Percentiles rank a stretch among this genome's conserved stretches.
Conservation (phyloP, 2,329 filamentous ascomycete species). For the Clonostachys chloroleuca region DNA sequence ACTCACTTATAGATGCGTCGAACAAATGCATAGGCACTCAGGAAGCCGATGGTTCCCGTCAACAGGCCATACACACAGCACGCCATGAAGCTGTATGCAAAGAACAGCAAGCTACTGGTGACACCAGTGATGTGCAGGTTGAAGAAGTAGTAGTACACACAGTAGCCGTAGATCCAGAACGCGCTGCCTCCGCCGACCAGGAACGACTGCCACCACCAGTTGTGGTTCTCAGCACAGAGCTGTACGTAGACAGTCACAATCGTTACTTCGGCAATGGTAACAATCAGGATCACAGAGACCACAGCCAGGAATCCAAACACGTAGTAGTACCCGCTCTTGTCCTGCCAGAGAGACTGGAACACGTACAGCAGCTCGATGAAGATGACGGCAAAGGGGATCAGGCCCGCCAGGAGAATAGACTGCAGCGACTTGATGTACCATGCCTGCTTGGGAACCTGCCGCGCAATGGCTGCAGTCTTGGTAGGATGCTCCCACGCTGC, state of each 20-base stretch:
- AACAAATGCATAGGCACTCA: slow-evolving; percentile 81
- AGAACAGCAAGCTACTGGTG: slow-evolving; percentile 76
- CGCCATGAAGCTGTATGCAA: slow-evolving; percentile 78
- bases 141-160: slow-evolving; percentile 77
- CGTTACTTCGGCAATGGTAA: slow-evolving; percentile 79
- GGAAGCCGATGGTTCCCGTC: slow-evolving; percentile 79
- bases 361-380: slow-evolving; percentile 86
- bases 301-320: slow-evolving; percentile 82
- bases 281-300: slow-evolving; percentile 65
- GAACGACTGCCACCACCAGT: slow-evolving; percentile 94
- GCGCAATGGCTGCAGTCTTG: slow-evolving; percentile 65
- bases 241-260: slow-evolving; percentile 80
- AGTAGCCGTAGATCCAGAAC: slow-evolving; percentile 80
- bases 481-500: slow-evolving; percentile 77
- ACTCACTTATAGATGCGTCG: slow-evolving; percentile 75
- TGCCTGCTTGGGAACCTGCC: slow-evolving; percentile 65
- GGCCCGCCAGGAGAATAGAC: slow-evolving; percentile 65
- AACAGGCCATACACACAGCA: slow-evolving; percentile 78
- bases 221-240: slow-evolving; percentile 80
- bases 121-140: slow-evolving; percentile 80
- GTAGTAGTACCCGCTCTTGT: slow-evolving; percentile 90
- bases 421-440: slow-evolving; percentile 69
- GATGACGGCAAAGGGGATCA: slow-evolving; percentile 81
- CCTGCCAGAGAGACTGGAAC: slow-evolving; percentile 84
- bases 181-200: slow-evolving; percentile 71